Percentiles rank a stretch among this genome's conserved stretches.
Conservation (phyloP, 176 grass and related monocot genomes). For the Juncus effusus region DNA sequence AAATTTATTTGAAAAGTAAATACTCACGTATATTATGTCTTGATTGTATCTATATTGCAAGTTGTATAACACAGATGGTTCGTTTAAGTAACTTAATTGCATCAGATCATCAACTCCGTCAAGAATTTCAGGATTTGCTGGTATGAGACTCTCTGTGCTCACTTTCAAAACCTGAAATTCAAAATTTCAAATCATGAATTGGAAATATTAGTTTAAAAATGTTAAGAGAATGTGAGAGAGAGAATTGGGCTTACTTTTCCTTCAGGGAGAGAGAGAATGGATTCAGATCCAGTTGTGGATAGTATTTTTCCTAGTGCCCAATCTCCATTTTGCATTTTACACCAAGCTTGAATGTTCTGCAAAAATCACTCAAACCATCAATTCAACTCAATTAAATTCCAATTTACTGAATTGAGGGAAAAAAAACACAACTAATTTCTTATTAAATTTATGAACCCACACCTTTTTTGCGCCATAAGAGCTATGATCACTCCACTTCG, state of each 20-base stretch:
- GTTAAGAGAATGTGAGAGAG: neutral
- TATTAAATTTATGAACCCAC: conserved; percentile 6
- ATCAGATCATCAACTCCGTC: conserved; percentile 96
- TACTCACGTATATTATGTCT: conserved; percentile 93
- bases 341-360: conserved; percentile 87
- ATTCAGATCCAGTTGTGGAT: conserved; percentile 64
- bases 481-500: conserved; percentile 68
- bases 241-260: conserved; percentile 61
- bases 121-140: conserved; percentile 98
- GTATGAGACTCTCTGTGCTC: conserved; percentile 72
- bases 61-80: conserved; percentile 92
- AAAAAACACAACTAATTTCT: conserved; percentile 4
- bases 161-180: conserved; percentile 62
- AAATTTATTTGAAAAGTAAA: conserved; percentile 3
- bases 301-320: conserved; percentile 81
- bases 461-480: conserved; percentile 92
- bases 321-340: conserved; percentile 61
- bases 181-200: conserved; percentile 18
- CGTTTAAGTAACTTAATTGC: conserved; percentile 98
- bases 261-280: conserved; percentile 60
- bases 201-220: neutral
- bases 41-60: conserved; percentile 85
- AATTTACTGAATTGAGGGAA: conserved; percentile 1
- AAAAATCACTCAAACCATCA: conserved; percentile 32
- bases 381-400: conserved; percentile 14